These are phyloP conservation scores for Hymenoscyphus repandus DNA, from an alignment of 2,329 filamentous ascomycete genomes.

Conservation along the genomic window DNA sequence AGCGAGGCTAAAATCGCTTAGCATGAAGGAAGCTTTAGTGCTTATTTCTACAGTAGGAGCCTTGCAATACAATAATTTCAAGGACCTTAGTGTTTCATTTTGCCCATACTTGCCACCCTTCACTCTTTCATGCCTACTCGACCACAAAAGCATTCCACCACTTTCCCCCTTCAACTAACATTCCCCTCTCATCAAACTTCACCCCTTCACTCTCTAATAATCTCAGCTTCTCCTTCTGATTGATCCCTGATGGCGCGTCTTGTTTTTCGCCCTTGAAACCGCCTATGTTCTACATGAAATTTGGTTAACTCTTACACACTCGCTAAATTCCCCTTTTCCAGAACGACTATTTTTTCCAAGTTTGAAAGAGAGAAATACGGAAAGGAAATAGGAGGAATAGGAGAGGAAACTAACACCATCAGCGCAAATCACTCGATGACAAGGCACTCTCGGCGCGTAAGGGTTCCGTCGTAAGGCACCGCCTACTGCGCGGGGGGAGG, in stretches of 20 bases:
- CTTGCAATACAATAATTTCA: too few relatives aligned
- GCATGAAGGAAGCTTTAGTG: too few relatives aligned
- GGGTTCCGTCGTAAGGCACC: constrained; percentile 56
- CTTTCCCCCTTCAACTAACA: constrained; percentile 36
- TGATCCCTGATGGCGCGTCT: constrained; percentile 43
- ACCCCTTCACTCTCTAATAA: constrained; percentile 43
- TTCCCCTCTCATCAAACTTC: constrained; percentile 39
- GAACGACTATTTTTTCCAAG: not conserved
- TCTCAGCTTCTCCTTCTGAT: constrained; percentile 40
- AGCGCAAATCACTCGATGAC: constrained; percentile 53
- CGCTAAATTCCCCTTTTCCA: too few relatives aligned
- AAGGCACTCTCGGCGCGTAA: constrained; percentile 58
- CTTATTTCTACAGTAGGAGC: too few relatives aligned
- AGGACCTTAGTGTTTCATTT: too few relatives aligned
- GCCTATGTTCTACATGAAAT: constrained; percentile 38
- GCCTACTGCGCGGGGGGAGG: constrained; percentile 58
- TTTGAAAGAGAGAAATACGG: too few relatives aligned
- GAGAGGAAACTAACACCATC: constrained; percentile 39
- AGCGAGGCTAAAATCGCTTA: too few relatives aligned
- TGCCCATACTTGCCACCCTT: too few relatives aligned
- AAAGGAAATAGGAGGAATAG: not conserved
- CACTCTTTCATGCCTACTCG: too few relatives aligned
- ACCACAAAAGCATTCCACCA: constrained; percentile 40
- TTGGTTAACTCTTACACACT: too few relatives aligned
- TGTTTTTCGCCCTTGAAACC: constrained; percentile 48